Percentiles rank a stretch among this genome's conserved stretches.
phyloP scores from a whole-genome alignment of 2,329 filamentous ascomycete species.

The Aspergillus phoenicis region DNA sequence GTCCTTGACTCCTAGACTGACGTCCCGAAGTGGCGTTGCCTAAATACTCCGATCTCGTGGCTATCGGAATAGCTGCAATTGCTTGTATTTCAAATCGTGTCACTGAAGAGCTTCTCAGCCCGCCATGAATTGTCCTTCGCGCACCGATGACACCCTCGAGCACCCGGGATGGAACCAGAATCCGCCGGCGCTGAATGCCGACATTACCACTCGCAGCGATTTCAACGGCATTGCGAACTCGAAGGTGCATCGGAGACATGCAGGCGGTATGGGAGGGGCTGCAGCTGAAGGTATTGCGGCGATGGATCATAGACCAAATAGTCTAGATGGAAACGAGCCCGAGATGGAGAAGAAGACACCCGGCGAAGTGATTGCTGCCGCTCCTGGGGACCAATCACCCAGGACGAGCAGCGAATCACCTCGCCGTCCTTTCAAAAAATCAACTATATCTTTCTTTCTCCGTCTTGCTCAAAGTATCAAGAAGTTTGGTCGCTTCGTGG shows the following conservation, averaged over 20 bases:
- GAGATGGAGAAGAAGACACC: slow-evolving; percentile 26
- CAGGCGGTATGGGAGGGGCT: slow-evolving; percentile 26
- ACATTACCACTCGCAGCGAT: slow-evolving; percentile 64
- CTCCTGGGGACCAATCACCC: slow-evolving; percentile 33
- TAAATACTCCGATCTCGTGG: background rate
- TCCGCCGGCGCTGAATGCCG: slow-evolving; percentile 59
- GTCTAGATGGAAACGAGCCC: slow-evolving; percentile 25
- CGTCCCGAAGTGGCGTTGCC: slow-evolving; percentile 4
- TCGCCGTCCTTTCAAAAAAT: slow-evolving; percentile 32
- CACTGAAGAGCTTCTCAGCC: background rate
- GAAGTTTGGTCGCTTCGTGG: slow-evolving; percentile 50
- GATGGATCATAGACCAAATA: slow-evolving; percentile 25
- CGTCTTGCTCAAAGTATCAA: slow-evolving; percentile 33
- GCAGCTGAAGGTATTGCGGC: slow-evolving; percentile 27
- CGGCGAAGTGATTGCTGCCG: slow-evolving; percentile 33
- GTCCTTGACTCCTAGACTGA: slow-evolving; percentile 9
- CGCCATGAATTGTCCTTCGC: slow-evolving; percentile 67
- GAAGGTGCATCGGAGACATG: slow-evolving; percentile 51
- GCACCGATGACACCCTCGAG: slow-evolving; percentile 58
- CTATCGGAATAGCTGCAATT: background rate
- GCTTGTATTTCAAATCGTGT: background rate
- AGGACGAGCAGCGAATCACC: slow-evolving; percentile 34
- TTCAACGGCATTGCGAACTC: slow-evolving; percentile 63
- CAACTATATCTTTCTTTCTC: slow-evolving; percentile 19
- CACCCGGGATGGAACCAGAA: slow-evolving; percentile 64